These are phyloP conservation scores for Crithidia thermophila DNA, from an alignment of 208 protist species.

Conservation along the genomic window DNA sequence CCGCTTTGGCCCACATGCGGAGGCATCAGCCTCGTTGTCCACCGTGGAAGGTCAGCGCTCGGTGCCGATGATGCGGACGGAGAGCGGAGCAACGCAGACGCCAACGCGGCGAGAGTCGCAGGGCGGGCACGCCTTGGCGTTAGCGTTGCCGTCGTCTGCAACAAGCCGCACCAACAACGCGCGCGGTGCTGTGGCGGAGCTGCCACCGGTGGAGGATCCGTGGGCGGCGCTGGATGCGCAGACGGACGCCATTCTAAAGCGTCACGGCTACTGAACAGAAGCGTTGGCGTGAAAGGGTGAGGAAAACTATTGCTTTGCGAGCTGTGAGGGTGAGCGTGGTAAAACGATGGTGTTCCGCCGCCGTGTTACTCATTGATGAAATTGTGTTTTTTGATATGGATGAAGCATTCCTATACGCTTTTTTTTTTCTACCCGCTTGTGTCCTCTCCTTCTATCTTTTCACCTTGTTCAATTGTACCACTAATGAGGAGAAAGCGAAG, in stretches of 20 bases:
- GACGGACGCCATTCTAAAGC: constrained; percentile 55
- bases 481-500: too few species aligned
- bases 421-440: not conserved
- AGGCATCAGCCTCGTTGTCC: not conserved
- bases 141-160: not conserved
- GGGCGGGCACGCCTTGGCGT: not conserved
- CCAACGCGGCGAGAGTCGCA: constrained; percentile 9
- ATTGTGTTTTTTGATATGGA: not conserved
- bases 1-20: not conserved
- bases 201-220: constrained; percentile 35
- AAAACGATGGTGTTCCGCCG: too few species aligned
- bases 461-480: too few species aligned
- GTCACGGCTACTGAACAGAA: constrained; percentile 19
- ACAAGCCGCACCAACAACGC: not conserved
- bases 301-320: too few species aligned
- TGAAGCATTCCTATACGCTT: not conserved
- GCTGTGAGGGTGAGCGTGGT: too few species aligned
- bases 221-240: constrained; percentile 70
- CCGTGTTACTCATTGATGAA: not conserved
- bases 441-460: too few species aligned
- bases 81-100: constrained; percentile 21
- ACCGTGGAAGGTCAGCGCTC: not conserved
- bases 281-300: too few species aligned
- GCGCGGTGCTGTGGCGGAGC: not conserved
- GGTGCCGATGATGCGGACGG: constrained; percentile 5